A percentile compares a stretch with the other conserved stretches of the same genome.
These are phyloP conservation scores for Colletotrichum noveboracense DNA, from an alignment of 2,329 filamentous ascomycete genomes.

Conservation along the genomic window DNA sequence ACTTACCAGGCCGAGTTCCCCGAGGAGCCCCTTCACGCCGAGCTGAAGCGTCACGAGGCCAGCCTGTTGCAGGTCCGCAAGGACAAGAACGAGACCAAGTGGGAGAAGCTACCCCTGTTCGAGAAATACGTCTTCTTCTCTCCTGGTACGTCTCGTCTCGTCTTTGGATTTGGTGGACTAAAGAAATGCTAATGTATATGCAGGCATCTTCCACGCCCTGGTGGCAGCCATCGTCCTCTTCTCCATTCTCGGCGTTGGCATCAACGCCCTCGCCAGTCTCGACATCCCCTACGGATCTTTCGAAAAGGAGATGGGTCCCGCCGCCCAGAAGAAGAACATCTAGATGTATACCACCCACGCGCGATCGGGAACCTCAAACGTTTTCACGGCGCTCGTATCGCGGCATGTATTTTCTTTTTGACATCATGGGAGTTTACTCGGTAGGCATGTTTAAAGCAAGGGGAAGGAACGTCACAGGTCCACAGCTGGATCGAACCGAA, in stretches of 20 bases:
- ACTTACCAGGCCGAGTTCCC: constrained; percentile 70
- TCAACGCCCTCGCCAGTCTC: constrained; percentile 78
- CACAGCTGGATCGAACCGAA: not conserved
- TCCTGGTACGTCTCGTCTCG: constrained; percentile 67
- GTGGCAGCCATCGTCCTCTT: constrained; percentile 74
- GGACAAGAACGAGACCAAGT: constrained; percentile 43
- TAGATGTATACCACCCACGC: constrained; percentile 47
- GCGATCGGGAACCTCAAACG: not conserved
- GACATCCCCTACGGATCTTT: constrained; percentile 94
- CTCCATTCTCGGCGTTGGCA: constrained; percentile 77
- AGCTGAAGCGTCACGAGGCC: constrained; percentile 69
- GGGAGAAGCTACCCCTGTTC: constrained; percentile 67
- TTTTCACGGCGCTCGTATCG: not conserved
- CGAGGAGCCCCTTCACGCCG: constrained; percentile 67
- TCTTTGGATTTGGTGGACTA: not conserved
- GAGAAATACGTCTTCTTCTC: constrained; percentile 95
- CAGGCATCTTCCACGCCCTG: constrained; percentile 89
- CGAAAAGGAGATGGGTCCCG: constrained; percentile 93
- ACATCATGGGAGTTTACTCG: constrained; percentile 20
- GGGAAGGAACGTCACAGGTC: not conserved
- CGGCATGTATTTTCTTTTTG: constrained; percentile 9
- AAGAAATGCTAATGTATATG: constrained; percentile 9
- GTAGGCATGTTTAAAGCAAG: constrained; percentile 9
- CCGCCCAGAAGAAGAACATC: constrained; percentile 91
- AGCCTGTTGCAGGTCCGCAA: constrained; percentile 30